A percentile compares a stretch with the other conserved stretches of the same genome.
phyloP scores from a whole-genome alignment of 345 rosid genomes.

The Salix udensis region DNA sequence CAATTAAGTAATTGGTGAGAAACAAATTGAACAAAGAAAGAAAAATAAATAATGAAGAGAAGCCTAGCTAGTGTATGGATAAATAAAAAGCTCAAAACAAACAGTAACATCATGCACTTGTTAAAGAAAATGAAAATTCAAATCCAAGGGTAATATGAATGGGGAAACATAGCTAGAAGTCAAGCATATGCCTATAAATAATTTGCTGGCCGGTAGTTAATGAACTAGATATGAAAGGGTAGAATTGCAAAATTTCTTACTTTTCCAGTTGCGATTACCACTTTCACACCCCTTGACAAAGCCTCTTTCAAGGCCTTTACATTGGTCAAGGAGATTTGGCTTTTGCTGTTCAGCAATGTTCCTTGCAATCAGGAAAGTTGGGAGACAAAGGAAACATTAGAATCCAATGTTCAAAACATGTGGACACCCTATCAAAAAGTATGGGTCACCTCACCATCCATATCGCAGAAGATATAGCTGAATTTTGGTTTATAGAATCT shows the following conservation, averaged over 20 bases:
- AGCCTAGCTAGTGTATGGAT: background rate
- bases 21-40: background rate
- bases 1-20: constrained; percentile 5
- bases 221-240: constrained; percentile 4
- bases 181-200: background rate
- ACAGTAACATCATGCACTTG: background rate
- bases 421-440: constrained; percentile 10
- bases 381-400: constrained; percentile 5
- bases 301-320: constrained; percentile 89
- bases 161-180: background rate
- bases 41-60: background rate
- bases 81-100: background rate
- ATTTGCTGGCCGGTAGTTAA: background rate
- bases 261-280: constrained; percentile 93
- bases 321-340: constrained; percentile 57
- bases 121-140: constrained; percentile 2
- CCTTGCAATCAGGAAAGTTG: constrained; percentile 39
- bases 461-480: constrained; percentile 92
- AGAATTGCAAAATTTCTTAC: constrained; percentile 33
- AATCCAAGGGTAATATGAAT: background rate
- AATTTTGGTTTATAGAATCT: constrained; percentile 86
- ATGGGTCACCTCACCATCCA: constrained; percentile 72
- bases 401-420: constrained; percentile 4
- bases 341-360: constrained; percentile 77
- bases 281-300: constrained; percentile 72